Base-by-base conservation (phyloP, 208 protist species). In the Phytomonas sp. region DNA sequence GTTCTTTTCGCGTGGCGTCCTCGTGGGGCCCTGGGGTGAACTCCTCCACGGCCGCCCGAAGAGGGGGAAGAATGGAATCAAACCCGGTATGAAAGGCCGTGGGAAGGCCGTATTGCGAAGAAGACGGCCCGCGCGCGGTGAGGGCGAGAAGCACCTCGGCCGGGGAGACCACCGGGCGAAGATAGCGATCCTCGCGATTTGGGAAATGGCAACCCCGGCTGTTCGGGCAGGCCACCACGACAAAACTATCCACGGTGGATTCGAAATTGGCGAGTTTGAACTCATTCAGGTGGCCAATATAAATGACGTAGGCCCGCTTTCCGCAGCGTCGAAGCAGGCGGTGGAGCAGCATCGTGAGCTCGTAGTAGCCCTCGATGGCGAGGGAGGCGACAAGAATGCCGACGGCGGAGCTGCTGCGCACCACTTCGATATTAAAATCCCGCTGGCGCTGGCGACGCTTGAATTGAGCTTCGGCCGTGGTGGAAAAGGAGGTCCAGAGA, bases 241-340 rank as follows among this genome's bases (percentile, higher is more conserved):
- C 86, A 71, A 94, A 97, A 73, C 87, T 88, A 49, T 97, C 92
- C 6, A 97, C 88, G 5, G 84, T 86, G 71, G 96, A 88, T 0
- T 83, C 83, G 77, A 97, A 97, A 70, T 97, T 97, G 10, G 89
- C 89, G 10, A 97, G 74, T 71, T 97, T 97, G 70, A 86, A 95
- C 71, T 94, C 83, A 70, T 97, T 97, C 12, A 96, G 70, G 73
- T 97, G 92, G 2, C 94, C 94, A 33, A 97, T 79, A 65, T 95
- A 94, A 52, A 97, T 83, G 37, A 97, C 77, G 77, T 96, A 96
- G 34, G 81, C 73, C 32, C 89, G 84, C 72, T 92, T 91, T n/a
- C 80, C 79, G 42, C 80, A 81, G 1, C 75, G 71, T 32, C 87
- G 86, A 61, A 94, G 76, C 19, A 92, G 74, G 61, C 87, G 63